Conservation (phyloP, 495 filamentous ascomycete genomes). For the Aspergillus egyptiacus region DNA sequence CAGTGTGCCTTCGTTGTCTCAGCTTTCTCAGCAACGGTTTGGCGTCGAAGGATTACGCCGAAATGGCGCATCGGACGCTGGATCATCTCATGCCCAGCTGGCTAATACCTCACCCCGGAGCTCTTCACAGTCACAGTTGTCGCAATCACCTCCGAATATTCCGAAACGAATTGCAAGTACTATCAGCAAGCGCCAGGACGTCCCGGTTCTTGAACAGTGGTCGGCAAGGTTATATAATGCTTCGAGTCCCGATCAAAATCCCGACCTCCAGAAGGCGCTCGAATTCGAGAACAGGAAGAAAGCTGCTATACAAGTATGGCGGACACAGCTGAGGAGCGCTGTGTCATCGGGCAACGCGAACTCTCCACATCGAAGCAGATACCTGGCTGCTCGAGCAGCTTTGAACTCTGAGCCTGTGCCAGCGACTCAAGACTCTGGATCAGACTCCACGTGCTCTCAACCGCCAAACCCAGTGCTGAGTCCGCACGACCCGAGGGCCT, state of each 20-base stretch:
- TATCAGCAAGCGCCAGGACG: constrained; percentile 1
- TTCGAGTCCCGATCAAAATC: constrained; percentile 9
- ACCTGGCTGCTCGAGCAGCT: constrained; percentile 35
- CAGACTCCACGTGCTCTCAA: neutral
- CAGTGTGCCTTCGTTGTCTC: constrained; percentile 17
- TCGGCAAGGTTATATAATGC: constrained; percentile 30
- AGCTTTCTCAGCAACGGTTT: constrained; percentile 25
- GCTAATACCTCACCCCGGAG: neutral
- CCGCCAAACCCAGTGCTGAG: constrained; percentile 2
- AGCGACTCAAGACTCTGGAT: neutral
- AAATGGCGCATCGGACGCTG: neutral
- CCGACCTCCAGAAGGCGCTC: constrained; percentile 32
- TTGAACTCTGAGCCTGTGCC: constrained; percentile 16
- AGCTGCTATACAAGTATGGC: constrained; percentile 29
- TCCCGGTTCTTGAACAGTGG: constrained; percentile 35
- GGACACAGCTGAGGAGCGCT: constrained; percentile 13
- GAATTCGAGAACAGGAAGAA: constrained; percentile 41
- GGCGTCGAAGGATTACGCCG: neutral
- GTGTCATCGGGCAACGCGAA: constrained; percentile 8
- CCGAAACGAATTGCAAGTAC: neutral
- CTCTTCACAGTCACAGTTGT: neutral
- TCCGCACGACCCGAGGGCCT: constrained; percentile 34
- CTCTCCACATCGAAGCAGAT: constrained; percentile 34
- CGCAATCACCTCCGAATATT: neutral
- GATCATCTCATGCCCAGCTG: neutral